Evolutionary conservation across 129 eudicot genomes (phyloP).

Genomic region (Flaveria sonorensis): DNA sequence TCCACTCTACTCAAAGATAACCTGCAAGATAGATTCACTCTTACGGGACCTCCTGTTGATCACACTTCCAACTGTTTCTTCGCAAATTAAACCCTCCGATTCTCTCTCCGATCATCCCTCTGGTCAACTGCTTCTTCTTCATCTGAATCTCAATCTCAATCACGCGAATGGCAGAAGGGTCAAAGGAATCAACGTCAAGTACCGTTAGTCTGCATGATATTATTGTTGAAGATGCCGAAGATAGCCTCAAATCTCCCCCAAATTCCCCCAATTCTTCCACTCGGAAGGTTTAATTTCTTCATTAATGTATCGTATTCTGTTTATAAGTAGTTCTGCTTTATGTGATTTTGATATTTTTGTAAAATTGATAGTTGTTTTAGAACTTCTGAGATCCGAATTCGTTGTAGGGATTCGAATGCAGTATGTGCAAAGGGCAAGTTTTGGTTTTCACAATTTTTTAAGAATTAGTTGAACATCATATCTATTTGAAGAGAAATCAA

Average conservation of each 20-base stretch:
- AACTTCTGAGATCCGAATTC: conserved; percentile 25
- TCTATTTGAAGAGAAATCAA: not conserved
- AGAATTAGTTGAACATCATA: not conserved
- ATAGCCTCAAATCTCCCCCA: conserved; percentile 73
- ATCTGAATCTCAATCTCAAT: conserved; percentile 2
- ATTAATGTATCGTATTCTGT: not conserved
- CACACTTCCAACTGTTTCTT: conserved; percentile 34
- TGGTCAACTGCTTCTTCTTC: conserved; percentile 9
- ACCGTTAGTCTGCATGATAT: conserved; percentile 45
- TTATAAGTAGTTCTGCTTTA: not conserved
- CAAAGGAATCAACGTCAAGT: conserved; percentile 55
- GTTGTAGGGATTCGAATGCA: conserved; percentile 27
- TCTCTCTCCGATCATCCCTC: conserved; percentile 8
- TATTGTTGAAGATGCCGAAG: conserved; percentile 64
- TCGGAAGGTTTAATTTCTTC: conserved; percentile 68
- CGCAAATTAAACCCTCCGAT: too few species aligned
- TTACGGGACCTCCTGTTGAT: not conserved
- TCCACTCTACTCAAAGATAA: conserved; percentile 38
- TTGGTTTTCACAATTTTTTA: not conserved
- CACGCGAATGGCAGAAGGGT: conserved; percentile 59
- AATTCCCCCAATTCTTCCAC: conserved; percentile 83
- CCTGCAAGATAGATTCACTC: conserved; percentile 21
- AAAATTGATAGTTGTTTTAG: conserved; percentile 13
- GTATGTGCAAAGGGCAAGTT: conserved; percentile 1
- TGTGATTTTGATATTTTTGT: conserved; percentile 10